Conservation (phyloP, 306 rosid species). For the Gynostemma pentaphyllum region DNA sequence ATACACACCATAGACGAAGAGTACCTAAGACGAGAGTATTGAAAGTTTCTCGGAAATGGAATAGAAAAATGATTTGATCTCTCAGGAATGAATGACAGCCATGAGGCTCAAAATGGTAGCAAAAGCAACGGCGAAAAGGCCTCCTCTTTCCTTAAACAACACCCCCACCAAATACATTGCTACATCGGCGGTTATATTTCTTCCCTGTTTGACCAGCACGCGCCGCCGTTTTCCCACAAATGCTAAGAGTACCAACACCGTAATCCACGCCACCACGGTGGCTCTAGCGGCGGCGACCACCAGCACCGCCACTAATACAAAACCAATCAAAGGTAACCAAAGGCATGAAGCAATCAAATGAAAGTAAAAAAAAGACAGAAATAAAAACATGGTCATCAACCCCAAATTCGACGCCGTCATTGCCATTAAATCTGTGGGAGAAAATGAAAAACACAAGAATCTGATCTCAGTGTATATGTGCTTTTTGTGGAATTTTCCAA, state of each 20-base stretch:
- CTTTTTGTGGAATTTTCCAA: not conserved
- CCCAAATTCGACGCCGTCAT: not conserved
- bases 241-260: slow-evolving; percentile 46
- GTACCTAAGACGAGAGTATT: too few relatives aligned
- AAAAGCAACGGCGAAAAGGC: slow-evolving; percentile 34
- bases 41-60: too few relatives aligned
- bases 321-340: slow-evolving; percentile 11
- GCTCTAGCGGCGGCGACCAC: slow-evolving; percentile 30
- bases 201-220: slow-evolving; percentile 35
- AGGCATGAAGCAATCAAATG: slow-evolving; percentile 7
- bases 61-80: not conserved
- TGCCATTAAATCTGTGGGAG: not conserved
- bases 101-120: slow-evolving; percentile 34
- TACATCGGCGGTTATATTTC: slow-evolving; percentile 43
- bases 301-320: not conserved
- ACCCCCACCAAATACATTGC: slow-evolving; percentile 23
- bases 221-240: slow-evolving; percentile 46
- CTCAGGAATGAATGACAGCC: slow-evolving; percentile 20
- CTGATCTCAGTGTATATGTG: not conserved
- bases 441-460: not conserved
- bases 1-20: too few relatives aligned
- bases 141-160: slow-evolving; percentile 29
- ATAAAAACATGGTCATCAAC: not conserved
- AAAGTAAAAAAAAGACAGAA: not conserved
- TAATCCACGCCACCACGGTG: slow-evolving; percentile 49